phyloP scores from a whole-genome alignment of 306 rosid genomes.

The Cicer pinnatifidum region DNA sequence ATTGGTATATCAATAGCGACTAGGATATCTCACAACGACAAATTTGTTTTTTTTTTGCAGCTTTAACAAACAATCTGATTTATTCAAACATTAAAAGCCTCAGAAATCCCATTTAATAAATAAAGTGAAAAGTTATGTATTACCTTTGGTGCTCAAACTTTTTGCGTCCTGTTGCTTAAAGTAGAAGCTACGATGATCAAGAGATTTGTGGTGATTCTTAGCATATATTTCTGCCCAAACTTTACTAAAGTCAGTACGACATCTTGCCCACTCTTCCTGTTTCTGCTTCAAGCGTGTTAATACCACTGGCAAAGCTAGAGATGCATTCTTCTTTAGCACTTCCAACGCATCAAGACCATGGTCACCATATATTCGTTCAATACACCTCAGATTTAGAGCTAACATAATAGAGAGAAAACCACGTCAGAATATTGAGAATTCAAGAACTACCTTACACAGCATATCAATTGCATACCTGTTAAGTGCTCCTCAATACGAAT shows the following conservation, averaged over 20 bases:
- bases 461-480: constrained; percentile 66
- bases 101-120: constrained; percentile 18
- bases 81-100: constrained; percentile 34
- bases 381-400: constrained; percentile 92
- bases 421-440: constrained; percentile 46
- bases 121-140: constrained; percentile 10
- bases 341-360: constrained; percentile 98
- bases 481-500: constrained; percentile 83
- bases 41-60: background rate
- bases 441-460: constrained; percentile 28
- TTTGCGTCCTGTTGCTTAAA: constrained; percentile 97
- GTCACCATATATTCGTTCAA: constrained; percentile 97
- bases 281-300: constrained; percentile 94
- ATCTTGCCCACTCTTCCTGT: constrained; percentile 96
- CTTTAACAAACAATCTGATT: background rate
- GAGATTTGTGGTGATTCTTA: constrained; percentile 94
- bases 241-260: constrained; percentile 84
- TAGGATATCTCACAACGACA: constrained; percentile 21
- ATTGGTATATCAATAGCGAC: background rate
- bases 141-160: constrained; percentile 97
- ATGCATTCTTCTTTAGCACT: constrained; percentile 81
- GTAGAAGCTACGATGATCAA: constrained; percentile 98
- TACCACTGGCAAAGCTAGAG: constrained; percentile 92
- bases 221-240: constrained; percentile 97
- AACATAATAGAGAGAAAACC: constrained; percentile 36